Evolutionary conservation across 148 eudicot species (phyloP), one percentile per base, ranked within the genome.

Genomic region (Cornus suecica): DNA sequence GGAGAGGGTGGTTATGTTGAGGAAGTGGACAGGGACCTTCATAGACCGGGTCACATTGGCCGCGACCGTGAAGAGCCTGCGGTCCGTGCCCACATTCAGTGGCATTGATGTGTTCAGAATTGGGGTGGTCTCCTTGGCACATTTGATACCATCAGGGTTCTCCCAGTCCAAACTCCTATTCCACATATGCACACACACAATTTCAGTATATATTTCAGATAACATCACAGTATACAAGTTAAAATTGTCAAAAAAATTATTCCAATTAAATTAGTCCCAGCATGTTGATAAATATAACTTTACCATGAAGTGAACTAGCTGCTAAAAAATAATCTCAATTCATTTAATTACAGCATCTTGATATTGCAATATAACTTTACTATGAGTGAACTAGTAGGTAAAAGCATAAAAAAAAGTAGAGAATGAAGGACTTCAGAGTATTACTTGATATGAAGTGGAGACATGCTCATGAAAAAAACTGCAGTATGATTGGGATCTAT

Each of bases 361-460:
- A 41, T 41, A 41, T 41, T 4, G 4, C n/a, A n/a, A n/a, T n/a
- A n/a, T n/a, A n/a, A n/a, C n/a, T n/a, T n/a, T n/a, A n/a, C n/a
- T 41, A 9, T 41, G 45, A 9, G 45, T 41, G 45, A 4, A 41
- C 45, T 41, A 4, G 9, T 41, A 41, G 4, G 45, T 4, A 41
- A 41, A 4, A 41, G 45, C 45, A 41, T 20, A 67, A 20, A 16
- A 24, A 66, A 20, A 28, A 29, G 29, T 1, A 65, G 61, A 27
- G 31, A 58, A 64, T 52, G 51, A 13, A 34, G 31, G 5, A 26
- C 4, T 8, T 54, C 67, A 10, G 65, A 54, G 65, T 61, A n/a
- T 74, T 92, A 94, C 99, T 94, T 94, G 86, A 94, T 92, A 81
- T 94, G 99, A 77, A 92, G 92, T 54, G 99, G 99, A 34, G 97